These are phyloP conservation scores for Brettanomyces bruxellensis DNA, from an alignment of 805 yeast species.

Conservation along the genomic window DNA sequence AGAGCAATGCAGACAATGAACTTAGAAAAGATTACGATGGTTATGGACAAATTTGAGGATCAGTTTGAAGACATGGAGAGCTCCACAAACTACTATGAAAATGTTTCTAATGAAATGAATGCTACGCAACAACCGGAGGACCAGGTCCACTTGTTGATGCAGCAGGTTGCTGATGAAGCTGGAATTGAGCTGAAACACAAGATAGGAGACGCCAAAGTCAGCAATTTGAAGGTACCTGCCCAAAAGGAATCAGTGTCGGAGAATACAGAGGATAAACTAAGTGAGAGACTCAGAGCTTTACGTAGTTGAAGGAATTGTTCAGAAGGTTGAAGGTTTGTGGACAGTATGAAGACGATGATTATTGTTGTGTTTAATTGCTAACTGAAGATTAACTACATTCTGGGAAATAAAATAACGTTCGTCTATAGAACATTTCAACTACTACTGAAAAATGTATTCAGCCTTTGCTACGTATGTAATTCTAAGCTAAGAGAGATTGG, in stretches of 20 bases:
- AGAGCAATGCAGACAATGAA: conserved; percentile 94
- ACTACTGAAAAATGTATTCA: too few relatives aligned
- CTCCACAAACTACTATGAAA: conserved; percentile 85
- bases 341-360: too few relatives aligned
- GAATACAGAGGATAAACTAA: conserved; percentile 72
- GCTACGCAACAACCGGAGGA: conserved; percentile 91
- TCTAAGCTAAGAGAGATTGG: too few relatives aligned
- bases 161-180: conserved; percentile 93
- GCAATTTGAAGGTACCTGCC: conserved; percentile 25
- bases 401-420: too few relatives aligned
- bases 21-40: conserved; percentile 80
- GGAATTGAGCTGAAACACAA: conserved; percentile 89
- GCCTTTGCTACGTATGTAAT: too few relatives aligned
- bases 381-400: too few relatives aligned
- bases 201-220: conserved; percentile 50
- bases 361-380: too few relatives aligned
- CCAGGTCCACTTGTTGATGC: conserved; percentile 85
- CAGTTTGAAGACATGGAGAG: conserved; percentile 97
- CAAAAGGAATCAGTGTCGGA: conserved; percentile 30
- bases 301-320: conserved; percentile 29
- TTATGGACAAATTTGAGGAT: conserved; percentile 94
- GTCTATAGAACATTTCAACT: too few relatives aligned
- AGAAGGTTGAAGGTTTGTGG: too few relatives aligned
- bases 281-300: conserved; percentile 83
- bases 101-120: conserved; percentile 79